Base-by-base conservation (phyloP, 2,329 filamentous ascomycete species). In the Magnaporthiopsis rhizophila region DNA sequence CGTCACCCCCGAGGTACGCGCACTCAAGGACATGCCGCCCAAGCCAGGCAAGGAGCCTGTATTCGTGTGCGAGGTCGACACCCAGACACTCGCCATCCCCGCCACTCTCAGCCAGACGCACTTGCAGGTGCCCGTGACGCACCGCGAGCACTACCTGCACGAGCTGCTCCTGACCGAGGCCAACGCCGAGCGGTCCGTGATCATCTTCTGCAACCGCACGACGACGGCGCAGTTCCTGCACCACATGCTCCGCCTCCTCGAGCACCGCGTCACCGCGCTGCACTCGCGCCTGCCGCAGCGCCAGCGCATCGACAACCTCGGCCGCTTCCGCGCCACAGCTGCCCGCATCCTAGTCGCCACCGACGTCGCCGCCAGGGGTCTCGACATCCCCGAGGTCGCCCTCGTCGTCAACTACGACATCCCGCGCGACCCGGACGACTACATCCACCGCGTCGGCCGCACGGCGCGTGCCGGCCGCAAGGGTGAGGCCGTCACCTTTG, bases 361-460 rank as follows among this genome's bases (percentile, higher is more conserved):
- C 0, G 95, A 99, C 74, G 93, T 99, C 18, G 95, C 95, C 0
- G 91, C 92, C 26, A 86, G 95, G 75, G 95, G 95, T 82, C 85
- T 99, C 4, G 95, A 99, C 78, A 97, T 99, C 67, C 94, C 94
- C 1, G 90, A 92, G 69, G 94, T 98, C 8, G 89, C 85, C 64
- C 78, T 98, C 21, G 95, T 99, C 2, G 80, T 99, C 72, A 98
- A 99, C 77, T 99, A 93, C 76, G 95, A 99, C 73, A 86, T 99
- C 0, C 95, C 95, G 0, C 87, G 94, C n/a, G 92, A 97, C 73
- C 92, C 94, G 3, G 93, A 97, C 74, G 94, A 97, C 76, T 99
- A 99, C 75, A 95, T 99, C 69, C 95, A 99, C 79, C 87, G 95
- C 15, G 94, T 97, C 62, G 95, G 95, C 74, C 89, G 95, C 77